Evolutionary conservation across 108 stramenopile genomes (phyloP), one percentile per base, ranked within the genome.

Genomic region (Cyclotella sp.): DNA sequence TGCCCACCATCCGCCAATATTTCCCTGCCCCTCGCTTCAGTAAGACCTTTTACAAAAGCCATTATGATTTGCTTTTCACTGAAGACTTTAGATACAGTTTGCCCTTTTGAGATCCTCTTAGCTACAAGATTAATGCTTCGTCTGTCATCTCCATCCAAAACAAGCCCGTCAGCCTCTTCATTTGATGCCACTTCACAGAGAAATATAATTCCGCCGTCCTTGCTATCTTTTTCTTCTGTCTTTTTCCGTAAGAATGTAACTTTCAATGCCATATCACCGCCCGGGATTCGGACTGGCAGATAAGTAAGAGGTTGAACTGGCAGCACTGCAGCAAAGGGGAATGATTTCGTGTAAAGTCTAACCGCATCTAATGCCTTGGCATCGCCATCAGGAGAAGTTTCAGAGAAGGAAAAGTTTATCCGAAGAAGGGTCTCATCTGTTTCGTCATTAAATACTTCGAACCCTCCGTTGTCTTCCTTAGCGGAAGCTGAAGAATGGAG

Each of bases 121-220:
- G 79, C 89, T 16, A 74, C 54, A 5, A 94, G 52, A 24, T 85
- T 75, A 70, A 93, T 83, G 3, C 49, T 49, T 28, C 9, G 21
- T 82, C 57, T 42, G 54, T 66, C 65, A 29, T 75, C 72, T 53
- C 63, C 75, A 12, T 70, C 26, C 11, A n/a, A 3, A 41, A 42
- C 70, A 43, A 52, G 62, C 24, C 45, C 70, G n/a, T 75, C 49
- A 34, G 40, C 52, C 14, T 46, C 67, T 51, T 79, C 65, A 26
- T 83, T 74, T n/a, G 53, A 47, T 54, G 44, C 69, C 39, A 59
- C 52, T 29, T 45, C 27, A 41, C 87, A 75, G 26, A 85, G 85
- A 49, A 92, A 90, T 22, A 87, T 63, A 2, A 94, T 86, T 0
- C 93, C 93, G 28, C 93, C 93, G 72, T 94, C 93, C n/a, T 81